phyloP scores from a whole-genome alignment of 441 rosid species.

The Cnidoscolus chayamansa region DNA sequence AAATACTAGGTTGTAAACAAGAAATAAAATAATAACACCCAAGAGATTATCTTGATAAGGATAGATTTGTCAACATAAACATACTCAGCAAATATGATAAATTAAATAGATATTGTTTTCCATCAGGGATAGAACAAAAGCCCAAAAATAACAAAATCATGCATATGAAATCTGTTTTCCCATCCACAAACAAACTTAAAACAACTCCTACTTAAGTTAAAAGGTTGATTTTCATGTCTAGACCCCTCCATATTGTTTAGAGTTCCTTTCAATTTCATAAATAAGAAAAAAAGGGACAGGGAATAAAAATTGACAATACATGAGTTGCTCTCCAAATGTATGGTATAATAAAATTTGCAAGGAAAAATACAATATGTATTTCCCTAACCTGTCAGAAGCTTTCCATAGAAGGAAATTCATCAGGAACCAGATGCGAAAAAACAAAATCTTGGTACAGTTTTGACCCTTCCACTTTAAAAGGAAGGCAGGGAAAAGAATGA shows the following conservation, averaged over 20 bases:
- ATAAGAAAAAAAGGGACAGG: conserved; percentile 29
- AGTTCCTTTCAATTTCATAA: conserved; percentile 30
- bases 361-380: conserved; percentile 30
- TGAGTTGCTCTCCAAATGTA: conserved; percentile 25
- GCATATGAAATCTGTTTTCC: conserved; percentile 20
- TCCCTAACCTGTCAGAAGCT: conserved; percentile 47
- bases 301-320: conserved; percentile 30
- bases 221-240: background rate
- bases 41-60: conserved; percentile 19
- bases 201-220: background rate
- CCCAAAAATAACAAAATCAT: conserved; percentile 14
- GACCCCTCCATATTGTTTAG: background rate
- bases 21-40: conserved; percentile 22
- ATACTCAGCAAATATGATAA: background rate
- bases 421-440: conserved; percentile 23
- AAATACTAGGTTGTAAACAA: conserved; percentile 50
- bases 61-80: conserved; percentile 25
- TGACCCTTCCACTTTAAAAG: conserved; percentile 27
- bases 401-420: conserved; percentile 21
- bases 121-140: conserved; percentile 8
- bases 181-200: conserved; percentile 31
- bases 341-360: conserved; percentile 10
- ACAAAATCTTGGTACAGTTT: conserved; percentile 28
- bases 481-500: conserved; percentile 9
- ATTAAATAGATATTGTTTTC: conserved; percentile 23